Percentiles rank a stretch among this genome's conserved stretches.
Evolutionary conservation across 2,329 filamentous ascomycete species (phyloP).

Genomic region (Fusarium newnesense): DNA sequence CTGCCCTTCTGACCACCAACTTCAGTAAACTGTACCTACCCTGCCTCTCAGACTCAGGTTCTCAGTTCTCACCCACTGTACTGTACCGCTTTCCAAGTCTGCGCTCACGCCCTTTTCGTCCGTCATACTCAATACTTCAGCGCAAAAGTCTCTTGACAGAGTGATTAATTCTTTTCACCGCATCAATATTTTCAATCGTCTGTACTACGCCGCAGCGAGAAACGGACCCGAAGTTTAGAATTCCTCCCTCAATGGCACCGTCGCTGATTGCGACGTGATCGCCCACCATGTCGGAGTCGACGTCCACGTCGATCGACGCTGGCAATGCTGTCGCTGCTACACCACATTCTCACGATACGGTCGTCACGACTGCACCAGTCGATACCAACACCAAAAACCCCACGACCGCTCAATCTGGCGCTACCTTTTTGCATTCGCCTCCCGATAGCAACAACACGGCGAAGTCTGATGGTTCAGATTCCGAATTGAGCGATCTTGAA

Average conservation of each 20-base stretch:
- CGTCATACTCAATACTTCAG: slow-evolving; percentile 13
- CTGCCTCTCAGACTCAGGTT: slow-evolving; percentile 22
- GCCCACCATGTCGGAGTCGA: slow-evolving; percentile 56
- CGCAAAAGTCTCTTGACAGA: slow-evolving; percentile 6
- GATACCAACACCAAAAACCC: slow-evolving; percentile 48
- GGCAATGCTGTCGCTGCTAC: slow-evolving; percentile 61
- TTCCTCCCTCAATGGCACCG: slow-evolving; percentile 48
- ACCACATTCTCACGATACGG: slow-evolving; percentile 46
- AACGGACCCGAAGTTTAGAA: slow-evolving; percentile 14
- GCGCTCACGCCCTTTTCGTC: slow-evolving; percentile 31
- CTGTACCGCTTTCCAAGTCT: slow-evolving; percentile 33
- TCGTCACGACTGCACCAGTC: slow-evolving; percentile 39
- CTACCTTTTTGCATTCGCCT: slow-evolving; percentile 68
- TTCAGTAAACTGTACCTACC: slow-evolving; percentile 17
- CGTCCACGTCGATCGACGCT: slow-evolving; percentile 60
- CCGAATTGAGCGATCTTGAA: slow-evolving; percentile 74
- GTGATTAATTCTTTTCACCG: not conserved
- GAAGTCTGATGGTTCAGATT: slow-evolving; percentile 70
- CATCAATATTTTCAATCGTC: slow-evolving; percentile 10
- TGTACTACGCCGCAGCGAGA: slow-evolving; percentile 27
- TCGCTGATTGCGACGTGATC: slow-evolving; percentile 52
- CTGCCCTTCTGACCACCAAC: slow-evolving; percentile 40
- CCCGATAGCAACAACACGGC: slow-evolving; percentile 71
- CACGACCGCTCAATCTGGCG: slow-evolving; percentile 46
- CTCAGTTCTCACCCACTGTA: slow-evolving; percentile 36